Evolutionary conservation across 331 rosid species (phyloP), one percentile per base, ranked within the genome.

Genomic region (Telfairia occidentalis): DNA sequence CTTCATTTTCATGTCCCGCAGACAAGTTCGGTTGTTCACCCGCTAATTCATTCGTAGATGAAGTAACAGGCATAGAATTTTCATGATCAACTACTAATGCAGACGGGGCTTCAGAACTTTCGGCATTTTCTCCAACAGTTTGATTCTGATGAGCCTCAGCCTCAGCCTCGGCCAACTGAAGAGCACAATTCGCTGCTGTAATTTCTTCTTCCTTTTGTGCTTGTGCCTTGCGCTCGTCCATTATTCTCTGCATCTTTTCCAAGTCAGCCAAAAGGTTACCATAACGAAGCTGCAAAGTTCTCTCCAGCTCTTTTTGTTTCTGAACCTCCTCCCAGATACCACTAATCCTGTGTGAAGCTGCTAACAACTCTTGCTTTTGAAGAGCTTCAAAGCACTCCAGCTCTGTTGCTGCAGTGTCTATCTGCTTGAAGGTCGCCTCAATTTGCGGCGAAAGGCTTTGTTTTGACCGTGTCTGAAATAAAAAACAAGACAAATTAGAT

Each of bases 331-430:
- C 87, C 92, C 91, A 85, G 1, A 90, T 64, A 78, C 77, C 83
- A 80, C 85, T 92, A 72, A 90, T 85, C 80, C 98, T 80, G 85
- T 90, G 92, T 2, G 96, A 79, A 40, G 97, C 90, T 13, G 98
- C 97, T 66, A 82, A 77, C 60, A 81, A 87, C 88, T 92, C 98
- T 86, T 92, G 97, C 85, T 84, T 92, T 78, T 89, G 82, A 78
- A 92, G 82, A 76, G 90, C 98, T 81, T 80, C 84, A 80, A 90
- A 92, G 87, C 96, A 92, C 82, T 92, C 97, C 0, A 87, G 89
- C 84, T 92, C 98, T 42, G 92, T 92, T 43, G 92, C 93, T 74
- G 98, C 97, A 45, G 90, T 85, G 77, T 90, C 96, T 83, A 90
- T 84, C 85, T 84, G 94, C 87, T 92, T 92, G 84, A 92, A 88